Evolutionary conservation across 306 rosid species (phyloP).

Genomic region (Vicia villosa): DNA sequence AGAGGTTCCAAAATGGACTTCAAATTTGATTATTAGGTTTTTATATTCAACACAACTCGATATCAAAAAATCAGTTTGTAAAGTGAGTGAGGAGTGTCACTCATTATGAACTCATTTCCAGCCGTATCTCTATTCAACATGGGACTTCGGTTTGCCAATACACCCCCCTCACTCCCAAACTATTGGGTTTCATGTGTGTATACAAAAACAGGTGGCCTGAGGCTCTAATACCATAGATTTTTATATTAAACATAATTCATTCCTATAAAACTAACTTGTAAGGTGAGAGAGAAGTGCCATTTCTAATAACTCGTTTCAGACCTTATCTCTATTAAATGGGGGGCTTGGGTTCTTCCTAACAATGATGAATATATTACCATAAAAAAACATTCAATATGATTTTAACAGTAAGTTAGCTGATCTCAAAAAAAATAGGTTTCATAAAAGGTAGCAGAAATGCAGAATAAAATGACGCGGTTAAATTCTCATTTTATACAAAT

Average conservation of each 20-base stretch:
- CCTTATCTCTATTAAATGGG: background rate
- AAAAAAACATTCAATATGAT: background rate
- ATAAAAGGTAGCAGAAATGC: constrained; percentile 7
- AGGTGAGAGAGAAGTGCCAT: background rate
- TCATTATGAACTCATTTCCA: background rate
- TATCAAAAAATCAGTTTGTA: background rate
- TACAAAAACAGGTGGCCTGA: background rate
- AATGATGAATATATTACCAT: background rate
- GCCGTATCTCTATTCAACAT: background rate
- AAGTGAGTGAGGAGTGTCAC: background rate
- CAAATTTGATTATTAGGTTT: background rate
- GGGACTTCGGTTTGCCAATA: background rate
- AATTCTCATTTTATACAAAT: background rate
- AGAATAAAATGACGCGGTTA: constrained; percentile 18
- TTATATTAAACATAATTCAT: background rate
- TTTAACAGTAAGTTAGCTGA: background rate
- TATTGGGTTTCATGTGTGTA: background rate
- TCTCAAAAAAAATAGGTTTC: constrained; percentile 8
- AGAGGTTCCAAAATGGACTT: constrained; percentile 13
- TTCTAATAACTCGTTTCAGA: background rate
- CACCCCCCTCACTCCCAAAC: background rate
- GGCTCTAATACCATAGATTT: background rate
- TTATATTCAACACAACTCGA: background rate
- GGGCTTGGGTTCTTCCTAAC: background rate
- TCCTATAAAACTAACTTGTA: background rate